Evolutionary conservation across 257 asterid genomes (phyloP).

Genomic region (Agastache rugosa): DNA sequence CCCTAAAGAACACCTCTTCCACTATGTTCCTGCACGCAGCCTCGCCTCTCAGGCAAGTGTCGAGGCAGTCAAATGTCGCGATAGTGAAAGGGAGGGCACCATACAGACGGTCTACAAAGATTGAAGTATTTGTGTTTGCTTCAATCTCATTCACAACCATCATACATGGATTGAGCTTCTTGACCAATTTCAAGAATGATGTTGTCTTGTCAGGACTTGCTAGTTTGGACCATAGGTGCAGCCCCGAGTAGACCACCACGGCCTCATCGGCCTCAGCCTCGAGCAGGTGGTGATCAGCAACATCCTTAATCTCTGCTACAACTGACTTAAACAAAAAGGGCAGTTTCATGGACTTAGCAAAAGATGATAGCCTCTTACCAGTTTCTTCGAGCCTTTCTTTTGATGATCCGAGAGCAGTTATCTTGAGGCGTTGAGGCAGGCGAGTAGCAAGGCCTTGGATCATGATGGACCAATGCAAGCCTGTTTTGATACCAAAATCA

Average conservation of each 20-base stretch:
- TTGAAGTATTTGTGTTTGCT: slow-evolving; percentile 36
- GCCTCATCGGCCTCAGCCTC: slow-evolving; percentile 37
- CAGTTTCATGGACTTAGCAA: slow-evolving; percentile 40
- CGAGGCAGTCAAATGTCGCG: slow-evolving; percentile 45
- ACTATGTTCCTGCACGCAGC: slow-evolving; percentile 21
- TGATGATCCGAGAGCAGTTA: slow-evolving; percentile 50
- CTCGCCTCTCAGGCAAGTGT: slow-evolving; percentile 35
- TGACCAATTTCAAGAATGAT: slow-evolving; percentile 31
- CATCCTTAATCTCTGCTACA: slow-evolving; percentile 36
- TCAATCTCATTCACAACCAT: slow-evolving; percentile 40
- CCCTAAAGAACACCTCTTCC: slow-evolving; percentile 38
- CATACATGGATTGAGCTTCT: slow-evolving; percentile 43
- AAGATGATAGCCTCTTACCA: slow-evolving; percentile 39
- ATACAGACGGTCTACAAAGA: slow-evolving; percentile 40
- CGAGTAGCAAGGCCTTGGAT: slow-evolving; percentile 39
- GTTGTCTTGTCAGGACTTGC: slow-evolving; percentile 36
- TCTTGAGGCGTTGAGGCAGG: slow-evolving; percentile 48
- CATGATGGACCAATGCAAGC: slow-evolving; percentile 44
- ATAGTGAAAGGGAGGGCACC: slow-evolving; percentile 27
- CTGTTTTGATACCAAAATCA: slow-evolving; percentile 43
- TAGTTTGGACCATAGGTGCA: slow-evolving; percentile 35
- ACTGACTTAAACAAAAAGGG: slow-evolving; percentile 42
- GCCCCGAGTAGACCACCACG: slow-evolving; percentile 38
- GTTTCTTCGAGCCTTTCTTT: slow-evolving; percentile 36
- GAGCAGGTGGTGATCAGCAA: slow-evolving; percentile 35